Percentiles rank a stretch among this genome's conserved stretches.
Evolutionary conservation across 2,329 filamentous ascomycete species (phyloP).

Genomic region (Escovopsis weberi): DNA sequence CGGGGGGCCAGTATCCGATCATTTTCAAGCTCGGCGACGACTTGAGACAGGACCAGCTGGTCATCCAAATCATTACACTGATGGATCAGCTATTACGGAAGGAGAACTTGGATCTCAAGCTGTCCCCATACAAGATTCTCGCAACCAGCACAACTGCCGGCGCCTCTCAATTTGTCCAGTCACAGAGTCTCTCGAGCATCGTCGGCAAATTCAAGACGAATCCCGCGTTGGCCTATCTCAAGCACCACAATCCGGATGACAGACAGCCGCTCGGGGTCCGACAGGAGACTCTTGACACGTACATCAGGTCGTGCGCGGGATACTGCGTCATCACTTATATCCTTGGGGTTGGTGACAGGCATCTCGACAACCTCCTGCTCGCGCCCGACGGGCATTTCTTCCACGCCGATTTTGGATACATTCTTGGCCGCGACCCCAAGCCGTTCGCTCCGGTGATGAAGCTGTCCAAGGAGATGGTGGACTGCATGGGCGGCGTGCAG

Average conservation of each 20-base stretch:
- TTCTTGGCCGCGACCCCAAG: conserved; percentile 91
- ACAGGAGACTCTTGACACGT: conserved; percentile 87
- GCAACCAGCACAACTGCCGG: conserved; percentile 83
- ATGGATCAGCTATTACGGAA: conserved; percentile 95
- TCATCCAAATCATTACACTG: conserved; percentile 91
- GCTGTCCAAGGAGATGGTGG: conserved; percentile 93
- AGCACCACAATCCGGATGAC: conserved; percentile 78
- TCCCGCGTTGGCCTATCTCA: conserved; percentile 67
- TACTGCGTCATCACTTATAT: conserved; percentile 99
- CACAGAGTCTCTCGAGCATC: conserved; percentile 69
- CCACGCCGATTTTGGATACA: conserved; percentile 97
- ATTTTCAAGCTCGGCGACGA: conserved; percentile 98
- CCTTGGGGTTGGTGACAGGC: conserved; percentile 86
- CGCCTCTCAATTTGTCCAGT: conserved; percentile 86
- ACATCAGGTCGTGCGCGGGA: conserved; percentile 87
- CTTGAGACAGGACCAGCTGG: conserved; percentile 87
- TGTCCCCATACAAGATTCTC: conserved; percentile 91
- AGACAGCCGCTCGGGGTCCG: conserved; percentile 70
- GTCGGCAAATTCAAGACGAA: conserved; percentile 65
- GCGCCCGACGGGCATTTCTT: conserved; percentile 90
- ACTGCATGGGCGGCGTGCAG: conserved; percentile 82
- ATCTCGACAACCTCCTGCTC: conserved; percentile 88
- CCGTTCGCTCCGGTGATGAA: conserved; percentile 97
- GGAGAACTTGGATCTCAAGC: conserved; percentile 87
- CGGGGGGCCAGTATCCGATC: conserved; percentile 69